Evolutionary conservation across 2,329 filamentous ascomycete genomes (phyloP).

Genomic region (Diaporthe citriasiana): DNA sequence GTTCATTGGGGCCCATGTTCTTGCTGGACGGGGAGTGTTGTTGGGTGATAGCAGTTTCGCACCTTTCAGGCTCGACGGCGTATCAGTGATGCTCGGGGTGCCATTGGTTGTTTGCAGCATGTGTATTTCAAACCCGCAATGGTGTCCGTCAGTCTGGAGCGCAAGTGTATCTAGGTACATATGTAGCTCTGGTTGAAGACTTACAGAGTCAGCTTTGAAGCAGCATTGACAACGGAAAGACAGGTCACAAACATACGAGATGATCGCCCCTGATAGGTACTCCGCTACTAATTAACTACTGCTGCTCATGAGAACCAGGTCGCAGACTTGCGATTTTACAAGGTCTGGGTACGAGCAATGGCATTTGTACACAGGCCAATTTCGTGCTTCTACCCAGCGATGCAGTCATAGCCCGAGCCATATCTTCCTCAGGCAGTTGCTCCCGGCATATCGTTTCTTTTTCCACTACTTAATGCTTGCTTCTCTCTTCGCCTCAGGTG

Average conservation of each 20-base stretch:
- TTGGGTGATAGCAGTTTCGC: background rate
- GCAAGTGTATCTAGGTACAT: no score
- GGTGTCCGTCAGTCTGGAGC: no score
- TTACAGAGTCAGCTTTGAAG: no score
- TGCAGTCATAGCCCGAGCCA: background rate
- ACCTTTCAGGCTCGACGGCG: no score
- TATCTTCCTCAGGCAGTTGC: background rate
- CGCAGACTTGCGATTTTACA: background rate
- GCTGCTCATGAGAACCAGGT: background rate
- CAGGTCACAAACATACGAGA: background rate
- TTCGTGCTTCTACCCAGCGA: no score
- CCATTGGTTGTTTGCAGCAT: background rate
- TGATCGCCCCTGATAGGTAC: background rate
- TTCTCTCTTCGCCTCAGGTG: no score
- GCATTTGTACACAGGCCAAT: background rate
- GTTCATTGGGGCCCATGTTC: no score
- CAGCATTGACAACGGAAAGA: background rate
- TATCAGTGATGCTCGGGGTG: no score
- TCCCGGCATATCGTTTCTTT: no score
- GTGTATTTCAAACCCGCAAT: no score
- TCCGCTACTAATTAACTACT: background rate
- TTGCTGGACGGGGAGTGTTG: no score
- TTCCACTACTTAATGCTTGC: no score
- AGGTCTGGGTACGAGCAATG: background rate
- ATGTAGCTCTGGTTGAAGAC: background rate